These are phyloP conservation scores for Podospora anserina DNA, from an alignment of 495 filamentous ascomycete species.

Conservation along the genomic window DNA sequence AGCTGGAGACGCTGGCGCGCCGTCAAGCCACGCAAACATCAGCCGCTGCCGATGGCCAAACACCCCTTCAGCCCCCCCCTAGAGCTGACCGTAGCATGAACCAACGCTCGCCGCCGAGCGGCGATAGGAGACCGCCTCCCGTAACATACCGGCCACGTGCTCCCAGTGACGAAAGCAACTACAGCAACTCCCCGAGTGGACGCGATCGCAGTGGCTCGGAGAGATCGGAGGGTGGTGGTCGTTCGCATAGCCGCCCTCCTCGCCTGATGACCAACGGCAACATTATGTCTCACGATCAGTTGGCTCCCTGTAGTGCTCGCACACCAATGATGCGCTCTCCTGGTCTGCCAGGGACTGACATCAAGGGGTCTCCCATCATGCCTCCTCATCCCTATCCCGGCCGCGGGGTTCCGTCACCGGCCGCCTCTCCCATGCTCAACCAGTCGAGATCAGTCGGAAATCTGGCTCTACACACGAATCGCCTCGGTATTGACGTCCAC, in stretches of 20 bases:
- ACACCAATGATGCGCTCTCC: conserved; percentile 42
- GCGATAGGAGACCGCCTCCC: conserved; percentile 45
- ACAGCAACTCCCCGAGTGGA: conserved; percentile 25
- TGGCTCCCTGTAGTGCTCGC: conserved; percentile 28
- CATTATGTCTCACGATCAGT: conserved; percentile 38
- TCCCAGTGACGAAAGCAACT: conserved; percentile 38
- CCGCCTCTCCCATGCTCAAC: conserved; percentile 29
- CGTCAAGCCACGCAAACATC: conserved; percentile 31
- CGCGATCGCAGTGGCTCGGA: conserved; percentile 64
- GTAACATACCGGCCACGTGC: conserved; percentile 40
- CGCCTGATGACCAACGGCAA: conserved; percentile 32
- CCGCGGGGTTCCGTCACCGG: conserved; percentile 29
- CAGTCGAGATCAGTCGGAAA: conserved; percentile 31
- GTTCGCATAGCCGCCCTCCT: conserved; percentile 49
- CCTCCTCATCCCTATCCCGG: conserved; percentile 48
- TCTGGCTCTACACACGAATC: conserved; percentile 31
- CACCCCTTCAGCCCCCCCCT: conserved; percentile 27
- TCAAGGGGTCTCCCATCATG: conserved; percentile 45
- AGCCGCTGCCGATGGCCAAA: conserved; percentile 13
- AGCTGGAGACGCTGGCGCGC: conserved; percentile 40
- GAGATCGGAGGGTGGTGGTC: conserved; percentile 53
- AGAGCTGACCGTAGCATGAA: conserved; percentile 28
- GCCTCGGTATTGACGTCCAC: conserved; percentile 30
- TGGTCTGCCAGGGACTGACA: conserved; percentile 43
- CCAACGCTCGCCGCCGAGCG: conserved; percentile 41